phyloP scores from a whole-genome alignment of 208 protist species.

The Acanthamoeba lenticulata region DNA sequence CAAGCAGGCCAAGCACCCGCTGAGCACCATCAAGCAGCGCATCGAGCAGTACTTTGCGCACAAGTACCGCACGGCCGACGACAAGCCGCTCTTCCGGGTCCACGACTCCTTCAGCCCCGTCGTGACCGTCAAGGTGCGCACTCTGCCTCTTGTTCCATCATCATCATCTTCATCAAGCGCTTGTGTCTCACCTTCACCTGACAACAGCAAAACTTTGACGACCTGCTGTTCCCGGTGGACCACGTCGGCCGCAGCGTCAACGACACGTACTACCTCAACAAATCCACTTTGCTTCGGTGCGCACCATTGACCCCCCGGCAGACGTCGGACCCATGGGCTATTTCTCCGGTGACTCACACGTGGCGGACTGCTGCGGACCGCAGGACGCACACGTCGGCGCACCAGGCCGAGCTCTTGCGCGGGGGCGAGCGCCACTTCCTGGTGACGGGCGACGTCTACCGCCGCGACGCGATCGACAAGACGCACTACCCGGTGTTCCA shows the following conservation, averaged over 20 bases:
- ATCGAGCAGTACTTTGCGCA: constrained; percentile 77
- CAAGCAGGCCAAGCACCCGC: constrained; percentile 66
- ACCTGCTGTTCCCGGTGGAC: constrained; percentile 80
- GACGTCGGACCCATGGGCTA: not conserved
- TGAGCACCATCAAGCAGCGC: constrained; percentile 73
- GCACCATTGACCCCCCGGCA: not conserved
- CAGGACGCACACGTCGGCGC: constrained; percentile 86
- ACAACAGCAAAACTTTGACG: constrained; percentile 84
- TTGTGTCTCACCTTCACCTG: constrained; percentile 68
- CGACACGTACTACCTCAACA: constrained; percentile 88
- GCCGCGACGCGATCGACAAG: constrained; percentile 89
- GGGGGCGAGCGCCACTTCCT: constrained; percentile 78
- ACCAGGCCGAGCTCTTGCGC: constrained; percentile 84
- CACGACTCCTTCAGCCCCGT: constrained; percentile 72
- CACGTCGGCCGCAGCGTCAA: constrained; percentile 79
- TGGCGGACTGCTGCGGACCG: not conserved
- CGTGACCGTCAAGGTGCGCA: constrained; percentile 11
- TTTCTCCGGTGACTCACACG: not conserved
- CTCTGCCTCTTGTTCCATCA: not conserved
- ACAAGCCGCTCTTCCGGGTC: constrained; percentile 65
- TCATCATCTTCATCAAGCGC: not conserved
- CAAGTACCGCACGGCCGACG: not conserved
- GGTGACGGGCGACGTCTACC: constrained; percentile 89
- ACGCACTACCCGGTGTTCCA: constrained; percentile 87
- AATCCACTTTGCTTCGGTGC: constrained; percentile 57